Percentiles rank a stretch among this genome's conserved stretches.
These are phyloP conservation scores for Chrysanthemum seticuspe DNA, from an alignment of 129 eudicot genomes.

Conservation along the genomic window DNA sequence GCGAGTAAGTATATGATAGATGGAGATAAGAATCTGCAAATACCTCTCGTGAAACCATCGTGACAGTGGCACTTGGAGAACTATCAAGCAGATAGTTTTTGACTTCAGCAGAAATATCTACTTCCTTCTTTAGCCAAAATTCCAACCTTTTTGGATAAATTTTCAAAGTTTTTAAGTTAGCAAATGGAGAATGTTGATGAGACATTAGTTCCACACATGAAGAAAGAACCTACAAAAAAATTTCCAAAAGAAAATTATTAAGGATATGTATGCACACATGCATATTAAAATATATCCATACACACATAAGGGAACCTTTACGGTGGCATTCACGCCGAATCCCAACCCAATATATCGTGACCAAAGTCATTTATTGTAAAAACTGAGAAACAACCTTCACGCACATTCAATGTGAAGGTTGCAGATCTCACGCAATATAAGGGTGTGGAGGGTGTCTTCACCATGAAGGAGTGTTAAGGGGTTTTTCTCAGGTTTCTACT, in stretches of 20 bases:
- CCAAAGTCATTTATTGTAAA: too few relatives aligned
- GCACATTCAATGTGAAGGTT: too few relatives aligned
- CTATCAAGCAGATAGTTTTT: background rate
- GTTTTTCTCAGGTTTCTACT: too few relatives aligned
- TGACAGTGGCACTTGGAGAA: slow-evolving; percentile 1
- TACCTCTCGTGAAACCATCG: background rate
- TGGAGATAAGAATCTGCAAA: background rate
- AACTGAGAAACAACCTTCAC: too few relatives aligned
- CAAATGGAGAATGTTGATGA: slow-evolving; percentile 1
- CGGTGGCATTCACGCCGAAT: too few relatives aligned
- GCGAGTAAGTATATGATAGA: too few relatives aligned
- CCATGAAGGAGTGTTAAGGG: too few relatives aligned
- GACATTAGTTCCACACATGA: background rate
- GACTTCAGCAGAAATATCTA: background rate
- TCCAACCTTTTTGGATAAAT: background rate
- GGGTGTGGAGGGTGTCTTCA: too few relatives aligned
- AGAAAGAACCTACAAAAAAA: slow-evolving; percentile 5
- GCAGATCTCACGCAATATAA: too few relatives aligned
- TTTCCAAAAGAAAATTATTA: background rate
- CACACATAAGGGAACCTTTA: too few relatives aligned
- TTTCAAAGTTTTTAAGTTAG: background rate
- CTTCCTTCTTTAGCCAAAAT: background rate
- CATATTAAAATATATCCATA: background rate
- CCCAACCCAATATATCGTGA: too few relatives aligned
- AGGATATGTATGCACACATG: background rate